Base-by-base conservation (phyloP, 1,284 basidiomycete species). In the Tylopilus sp. region DNA sequence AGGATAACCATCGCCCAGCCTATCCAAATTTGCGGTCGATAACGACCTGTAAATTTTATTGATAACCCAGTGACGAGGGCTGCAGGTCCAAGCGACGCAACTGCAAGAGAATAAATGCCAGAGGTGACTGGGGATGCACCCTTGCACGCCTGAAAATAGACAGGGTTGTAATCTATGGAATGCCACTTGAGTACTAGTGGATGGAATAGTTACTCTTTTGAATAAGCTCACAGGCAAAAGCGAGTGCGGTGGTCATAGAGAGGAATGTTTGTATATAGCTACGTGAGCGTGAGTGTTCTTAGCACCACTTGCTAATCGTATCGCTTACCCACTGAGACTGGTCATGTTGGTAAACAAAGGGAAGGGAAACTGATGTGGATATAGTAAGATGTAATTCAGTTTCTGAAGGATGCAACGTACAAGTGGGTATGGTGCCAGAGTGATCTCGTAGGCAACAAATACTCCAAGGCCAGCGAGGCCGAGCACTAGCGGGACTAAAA, bases 401-500 rank as follows among this genome's bases (percentile, higher is more conserved):
- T 19, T 15, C 15, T 18, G 18, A 19, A 18, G 18, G 29, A 29
- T 29, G 29, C 29, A 29, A 39, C 70, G 9, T 61, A 73, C 72
- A 10, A 73, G 44, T 3, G 70, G 72, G 13, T 72, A 51, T 5
- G 16, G 33, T 29, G 63, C 72, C 22, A 74, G 24, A 1, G 32
- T 66, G 2, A 61, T 60, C 19, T 72, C 70, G 22, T 72, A 67
- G 19, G 16, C 32, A 3, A 70, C 26, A 33, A 72, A 72, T 26
- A 15, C 39, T 0, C 53, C 59, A 15, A 85, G 63, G 1, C 80
- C 72, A 2, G 75, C 54, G 6, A 84, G 53, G 0, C 84, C 84
- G 7, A 85, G 52, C 49, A 82, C 73, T 1, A 87, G 74, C 0
- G 85, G 84, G 0, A 77, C 80, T 3, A 87, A 75, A 4, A 85